phyloP scores from a whole-genome alignment of 768 basidiomycete genomes.

The Mycena venus region DNA sequence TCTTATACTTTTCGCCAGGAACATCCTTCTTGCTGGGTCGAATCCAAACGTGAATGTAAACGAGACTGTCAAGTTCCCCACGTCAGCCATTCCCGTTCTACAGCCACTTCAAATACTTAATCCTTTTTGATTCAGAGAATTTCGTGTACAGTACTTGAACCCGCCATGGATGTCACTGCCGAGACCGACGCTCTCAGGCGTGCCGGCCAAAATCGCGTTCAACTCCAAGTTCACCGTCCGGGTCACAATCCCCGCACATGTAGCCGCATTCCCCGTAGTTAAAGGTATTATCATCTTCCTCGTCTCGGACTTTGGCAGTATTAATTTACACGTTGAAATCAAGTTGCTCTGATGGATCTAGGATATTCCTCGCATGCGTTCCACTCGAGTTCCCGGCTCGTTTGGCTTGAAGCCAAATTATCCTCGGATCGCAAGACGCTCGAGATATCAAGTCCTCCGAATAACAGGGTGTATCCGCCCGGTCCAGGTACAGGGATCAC shows the following conservation, averaged over 20 bases:
- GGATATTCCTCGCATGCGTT: constrained; percentile 49
- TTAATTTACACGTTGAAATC: neutral
- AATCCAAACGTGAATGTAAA: constrained; percentile 33
- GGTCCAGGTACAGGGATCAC: constrained; percentile 35
- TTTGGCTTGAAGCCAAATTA: constrained; percentile 46
- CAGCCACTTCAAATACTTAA: no score
- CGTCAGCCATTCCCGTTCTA: constrained; percentile 10
- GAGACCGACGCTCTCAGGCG: constrained; percentile 37
- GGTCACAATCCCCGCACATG: constrained; percentile 39
- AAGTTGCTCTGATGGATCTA: constrained; percentile 48
- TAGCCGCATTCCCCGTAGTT: neutral
- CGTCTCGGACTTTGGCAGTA: neutral
- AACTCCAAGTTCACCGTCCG: constrained; percentile 43
- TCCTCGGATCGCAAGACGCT: constrained; percentile 43
- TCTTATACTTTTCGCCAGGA: neutral
- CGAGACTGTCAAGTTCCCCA: constrained; percentile 34
- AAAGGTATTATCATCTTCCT: neutral
- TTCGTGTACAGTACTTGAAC: constrained; percentile 44
- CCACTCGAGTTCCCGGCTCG: constrained; percentile 49
- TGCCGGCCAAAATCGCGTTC: constrained; percentile 44
- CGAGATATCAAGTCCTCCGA: constrained; percentile 49
- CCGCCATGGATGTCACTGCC: constrained; percentile 44
- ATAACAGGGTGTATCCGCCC: no score
- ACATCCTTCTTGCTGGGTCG: constrained; percentile 6
- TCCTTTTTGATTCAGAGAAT: constrained; percentile 37